phyloP scores from a whole-genome alignment of 768 basidiomycete genomes.

The Austroboletus eburneus region DNA sequence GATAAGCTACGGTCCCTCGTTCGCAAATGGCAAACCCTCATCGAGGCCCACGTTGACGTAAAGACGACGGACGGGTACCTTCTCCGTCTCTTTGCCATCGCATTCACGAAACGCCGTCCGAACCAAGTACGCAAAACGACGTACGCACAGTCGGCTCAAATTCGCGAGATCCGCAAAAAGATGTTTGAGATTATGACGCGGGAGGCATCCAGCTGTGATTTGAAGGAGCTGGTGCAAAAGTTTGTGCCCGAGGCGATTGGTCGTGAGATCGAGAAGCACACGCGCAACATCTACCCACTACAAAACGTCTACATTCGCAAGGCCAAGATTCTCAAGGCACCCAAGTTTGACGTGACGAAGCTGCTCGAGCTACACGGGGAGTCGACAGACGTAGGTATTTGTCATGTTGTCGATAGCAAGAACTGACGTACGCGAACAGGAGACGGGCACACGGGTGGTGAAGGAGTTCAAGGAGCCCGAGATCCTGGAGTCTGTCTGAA shows the following conservation, averaged over 20 bases:
- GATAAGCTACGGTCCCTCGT: constrained; percentile 99
- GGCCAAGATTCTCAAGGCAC: constrained; percentile 98
- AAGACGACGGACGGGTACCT: constrained; percentile 99
- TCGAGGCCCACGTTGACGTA: constrained; percentile 98
- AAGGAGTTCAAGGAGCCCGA: constrained; percentile 99
- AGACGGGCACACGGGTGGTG: constrained; percentile 89
- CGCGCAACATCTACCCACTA: constrained; percentile 94
- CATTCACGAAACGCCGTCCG: constrained; percentile 96
- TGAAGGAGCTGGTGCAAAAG: constrained; percentile 98
- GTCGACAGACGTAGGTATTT: constrained; percentile 73
- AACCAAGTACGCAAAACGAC: constrained; percentile 98
- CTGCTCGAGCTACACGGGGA: constrained; percentile 96
- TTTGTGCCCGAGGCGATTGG: constrained; percentile 99
- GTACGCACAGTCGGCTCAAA: constrained; percentile 92
- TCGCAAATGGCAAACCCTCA: constrained; percentile 99
- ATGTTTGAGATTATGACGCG: constrained; percentile 99
- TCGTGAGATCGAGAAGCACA: constrained; percentile 98
- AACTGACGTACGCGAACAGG: constrained; percentile 42
- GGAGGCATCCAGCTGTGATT: constrained; percentile 90
- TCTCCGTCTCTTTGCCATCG: constrained; percentile 97
- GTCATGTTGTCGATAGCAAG: background rate
- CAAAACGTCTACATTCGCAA: constrained; percentile 99
- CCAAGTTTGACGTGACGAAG: constrained; percentile 95
- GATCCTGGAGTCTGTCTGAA: constrained; percentile 87
- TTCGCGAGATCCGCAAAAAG: constrained; percentile 97